Conservation (phyloP, 495 filamentous ascomycete species). For the Podospora anserina region DNA sequence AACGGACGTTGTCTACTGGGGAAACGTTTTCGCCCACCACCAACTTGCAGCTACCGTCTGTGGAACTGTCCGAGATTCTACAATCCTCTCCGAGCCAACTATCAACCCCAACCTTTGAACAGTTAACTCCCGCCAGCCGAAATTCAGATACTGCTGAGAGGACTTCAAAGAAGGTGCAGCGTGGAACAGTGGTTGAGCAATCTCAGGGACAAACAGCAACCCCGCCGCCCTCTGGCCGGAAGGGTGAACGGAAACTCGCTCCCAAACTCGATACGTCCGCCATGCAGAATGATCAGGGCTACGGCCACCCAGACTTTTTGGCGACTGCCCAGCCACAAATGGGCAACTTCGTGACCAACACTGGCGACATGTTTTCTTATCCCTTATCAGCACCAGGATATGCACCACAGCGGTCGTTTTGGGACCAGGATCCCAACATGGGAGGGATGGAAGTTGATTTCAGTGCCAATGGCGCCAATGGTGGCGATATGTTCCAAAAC, state of each 20-base stretch:
- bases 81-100: conserved; percentile 55
- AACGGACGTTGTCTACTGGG: conserved; percentile 41
- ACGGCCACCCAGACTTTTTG: conserved; percentile 43
- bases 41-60: conserved; percentile 51
- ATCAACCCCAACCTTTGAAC: conserved; percentile 29
- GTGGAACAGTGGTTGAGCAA: conserved; percentile 35
- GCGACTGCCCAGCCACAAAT: conserved; percentile 42
- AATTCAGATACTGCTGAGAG: conserved; percentile 26
- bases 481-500: conserved; percentile 35
- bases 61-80: conserved; percentile 55
- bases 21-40: conserved; percentile 52
- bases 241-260: conserved; percentile 50
- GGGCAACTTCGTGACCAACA: conserved; percentile 35
- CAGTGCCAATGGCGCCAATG: conserved; percentile 26
- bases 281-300: conserved; percentile 54
- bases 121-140: conserved; percentile 21
- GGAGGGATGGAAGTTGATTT: conserved; percentile 58
- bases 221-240: conserved; percentile 50
- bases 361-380: conserved; percentile 59
- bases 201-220: conserved; percentile 47
- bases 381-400: conserved; percentile 66
- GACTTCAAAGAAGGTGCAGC: conserved; percentile 41
- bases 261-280: conserved; percentile 46
- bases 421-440: conserved; percentile 62
- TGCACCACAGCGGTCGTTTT: conserved; percentile 66